These are phyloP conservation scores for Leavenworthia alabamica DNA, from an alignment of 345 rosid genomes.

Conservation along the genomic window DNA sequence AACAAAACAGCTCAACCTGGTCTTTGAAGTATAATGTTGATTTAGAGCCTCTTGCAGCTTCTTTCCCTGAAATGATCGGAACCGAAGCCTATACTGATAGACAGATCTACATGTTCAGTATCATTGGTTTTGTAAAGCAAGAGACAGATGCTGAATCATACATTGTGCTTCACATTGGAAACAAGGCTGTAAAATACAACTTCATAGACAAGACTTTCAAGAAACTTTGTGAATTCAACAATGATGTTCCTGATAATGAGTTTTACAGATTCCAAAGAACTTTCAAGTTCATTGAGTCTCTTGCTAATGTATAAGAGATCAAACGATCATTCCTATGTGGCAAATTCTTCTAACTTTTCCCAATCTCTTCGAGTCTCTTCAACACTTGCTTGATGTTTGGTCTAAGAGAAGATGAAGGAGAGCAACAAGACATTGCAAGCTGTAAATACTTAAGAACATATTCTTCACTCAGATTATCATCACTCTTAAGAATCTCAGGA, in stretches of 20 bases:
- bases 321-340: neutral
- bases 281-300: conserved; percentile 7
- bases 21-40: conserved; percentile 33
- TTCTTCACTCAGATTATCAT: conserved; percentile 46
- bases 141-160: conserved; percentile 28
- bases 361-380: conserved; percentile 60
- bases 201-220: conserved; percentile 25
- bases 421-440: conserved; percentile 82
- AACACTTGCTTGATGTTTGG: conserved; percentile 64
- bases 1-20: conserved; percentile 34
- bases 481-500: conserved; percentile 50
- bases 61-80: conserved; percentile 34
- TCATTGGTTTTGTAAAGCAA: conserved; percentile 22
- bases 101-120: conserved; percentile 13
- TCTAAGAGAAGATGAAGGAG: conserved; percentile 79
- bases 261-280: conserved; percentile 2
- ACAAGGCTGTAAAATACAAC: conserved; percentile 25
- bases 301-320: conserved; percentile 11
- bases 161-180: conserved; percentile 30
- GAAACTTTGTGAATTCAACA: conserved; percentile 13
- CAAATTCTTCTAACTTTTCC: conserved; percentile 22
- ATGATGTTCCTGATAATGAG: neutral
- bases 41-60: conserved; percentile 19
- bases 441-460: conserved; percentile 56
- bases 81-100: neutral